phyloP scores from a whole-genome alignment of 1,284 basidiomycete species.

The Caloboletus inedulis region DNA sequence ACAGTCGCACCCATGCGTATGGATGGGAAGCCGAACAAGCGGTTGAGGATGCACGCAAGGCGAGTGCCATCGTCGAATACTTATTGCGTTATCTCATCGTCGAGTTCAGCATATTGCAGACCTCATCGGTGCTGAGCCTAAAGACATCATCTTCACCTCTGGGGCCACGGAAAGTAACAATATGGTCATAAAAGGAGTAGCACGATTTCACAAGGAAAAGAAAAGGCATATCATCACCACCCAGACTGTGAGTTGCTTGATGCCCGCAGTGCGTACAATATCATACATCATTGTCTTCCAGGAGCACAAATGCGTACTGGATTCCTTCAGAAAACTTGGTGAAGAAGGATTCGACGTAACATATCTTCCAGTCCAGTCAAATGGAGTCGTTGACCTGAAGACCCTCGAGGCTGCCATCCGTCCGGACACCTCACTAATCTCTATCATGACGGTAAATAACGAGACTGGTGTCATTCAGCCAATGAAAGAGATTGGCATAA shows the following conservation, averaged over 20 bases:
- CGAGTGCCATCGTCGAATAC: constrained; percentile 28
- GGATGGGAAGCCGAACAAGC: constrained; percentile 98
- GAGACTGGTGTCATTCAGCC: constrained; percentile 99
- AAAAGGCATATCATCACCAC: constrained; percentile 90
- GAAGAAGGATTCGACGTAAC: constrained; percentile 99
- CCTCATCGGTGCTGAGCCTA: constrained; percentile 90
- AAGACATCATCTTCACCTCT: constrained; percentile 97
- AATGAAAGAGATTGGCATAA: constrained; percentile 89
- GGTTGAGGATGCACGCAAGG: constrained; percentile 89
- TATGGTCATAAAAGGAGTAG: constrained; percentile 97
- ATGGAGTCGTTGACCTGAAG: constrained; percentile 80
- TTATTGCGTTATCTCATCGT: constrained; percentile 16
- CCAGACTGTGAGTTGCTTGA: constrained; percentile 65
- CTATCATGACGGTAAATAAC: constrained; percentile 99
- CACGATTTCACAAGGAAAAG: constrained; percentile 89
- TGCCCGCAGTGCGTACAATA: background rate
- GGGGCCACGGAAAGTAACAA: constrained; percentile 99
- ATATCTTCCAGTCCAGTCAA: constrained; percentile 89
- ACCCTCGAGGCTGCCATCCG: constrained; percentile 81
- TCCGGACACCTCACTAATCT: constrained; percentile 85
- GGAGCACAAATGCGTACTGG: constrained; percentile 99
- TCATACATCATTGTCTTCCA: constrained; percentile 35
- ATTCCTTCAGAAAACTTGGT: constrained; percentile 92
- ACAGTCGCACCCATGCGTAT: constrained; percentile 97
- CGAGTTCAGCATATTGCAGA: constrained; percentile 74